Evolutionary conservation across 768 basidiomycete genomes (phyloP).

Genomic region (Tricholomella constricta): DNA sequence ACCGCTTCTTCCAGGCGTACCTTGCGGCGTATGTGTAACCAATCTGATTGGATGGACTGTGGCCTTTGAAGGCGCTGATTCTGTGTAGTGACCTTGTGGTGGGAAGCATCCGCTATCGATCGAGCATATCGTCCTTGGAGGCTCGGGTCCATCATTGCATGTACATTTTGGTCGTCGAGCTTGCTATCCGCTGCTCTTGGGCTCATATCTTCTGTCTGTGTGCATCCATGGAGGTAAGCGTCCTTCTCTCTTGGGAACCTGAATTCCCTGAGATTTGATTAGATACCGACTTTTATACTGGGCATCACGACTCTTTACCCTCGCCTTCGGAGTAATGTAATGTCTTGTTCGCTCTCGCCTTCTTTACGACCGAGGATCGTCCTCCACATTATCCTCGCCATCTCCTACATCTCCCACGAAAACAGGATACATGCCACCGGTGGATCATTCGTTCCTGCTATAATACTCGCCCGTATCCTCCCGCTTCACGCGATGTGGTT

Average conservation of each 20-base stretch:
- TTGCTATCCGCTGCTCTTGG: slow-evolving; percentile 35
- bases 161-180: slow-evolving; percentile 24
- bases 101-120: slow-evolving; percentile 47
- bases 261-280: slow-evolving; percentile 38
- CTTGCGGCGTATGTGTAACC: slow-evolving; percentile 13
- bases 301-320: slow-evolving; percentile 48
- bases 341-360: slow-evolving; percentile 47
- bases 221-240: slow-evolving; percentile 48
- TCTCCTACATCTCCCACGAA: slow-evolving; percentile 27
- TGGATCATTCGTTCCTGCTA: slow-evolving; percentile 40
- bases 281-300: slow-evolving; percentile 58
- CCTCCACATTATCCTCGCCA: slow-evolving; percentile 43
- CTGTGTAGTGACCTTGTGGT: slow-evolving; percentile 44
- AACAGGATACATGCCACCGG: slow-evolving; percentile 30
- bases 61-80: no score
- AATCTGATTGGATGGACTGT: neutral
- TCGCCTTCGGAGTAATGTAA: slow-evolving; percentile 47
- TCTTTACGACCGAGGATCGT: slow-evolving; percentile 55
- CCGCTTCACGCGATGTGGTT: slow-evolving; percentile 60
- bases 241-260: slow-evolving; percentile 29
- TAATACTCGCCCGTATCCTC: slow-evolving; percentile 41
- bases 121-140: slow-evolving; percentile 26
- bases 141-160: slow-evolving; percentile 16
- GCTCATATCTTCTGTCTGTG: slow-evolving; percentile 46
- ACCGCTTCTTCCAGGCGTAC: slow-evolving; percentile 21